Evolutionary conservation across 139 green algal species (phyloP).

Genomic region (Chlamydomonas sp.): DNA sequence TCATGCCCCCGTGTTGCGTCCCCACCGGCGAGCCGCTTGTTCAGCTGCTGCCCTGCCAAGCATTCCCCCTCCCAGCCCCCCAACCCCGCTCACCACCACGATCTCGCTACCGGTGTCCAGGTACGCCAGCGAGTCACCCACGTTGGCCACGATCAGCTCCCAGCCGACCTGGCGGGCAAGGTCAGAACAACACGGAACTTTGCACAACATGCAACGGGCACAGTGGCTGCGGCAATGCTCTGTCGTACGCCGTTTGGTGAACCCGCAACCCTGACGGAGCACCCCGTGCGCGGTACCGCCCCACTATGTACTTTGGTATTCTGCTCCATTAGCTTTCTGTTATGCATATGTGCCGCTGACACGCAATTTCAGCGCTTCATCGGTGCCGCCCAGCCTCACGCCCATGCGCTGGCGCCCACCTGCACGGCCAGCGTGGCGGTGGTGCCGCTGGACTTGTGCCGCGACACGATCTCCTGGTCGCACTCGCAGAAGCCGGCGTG

Average conservation of each 20-base stretch:
- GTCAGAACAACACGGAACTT: neutral
- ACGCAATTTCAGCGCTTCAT: no score
- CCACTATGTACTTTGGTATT: no score
- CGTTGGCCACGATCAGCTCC: slow-evolving; percentile 83
- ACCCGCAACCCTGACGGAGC: no score
- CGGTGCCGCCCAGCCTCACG: no score
- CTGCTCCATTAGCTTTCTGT: no score
- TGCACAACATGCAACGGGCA: neutral
- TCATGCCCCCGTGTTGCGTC: no score
- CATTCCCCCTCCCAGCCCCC: neutral
- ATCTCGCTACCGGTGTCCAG: slow-evolving; percentile 89
- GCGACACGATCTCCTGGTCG: slow-evolving; percentile 44
- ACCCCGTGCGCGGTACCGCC: no score
- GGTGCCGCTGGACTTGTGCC: slow-evolving; percentile 65
- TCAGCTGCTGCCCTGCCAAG: no score
- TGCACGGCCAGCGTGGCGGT: slow-evolving; percentile 84
- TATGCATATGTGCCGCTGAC: no score
- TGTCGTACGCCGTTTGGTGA: no score
- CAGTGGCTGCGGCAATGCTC: no score
- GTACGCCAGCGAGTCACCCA: slow-evolving; percentile 88
- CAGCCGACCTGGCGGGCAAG: slow-evolving; percentile 62
- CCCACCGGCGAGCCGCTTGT: no score
- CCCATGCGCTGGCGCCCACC: slow-evolving; percentile 11
- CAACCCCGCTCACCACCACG: slow-evolving; percentile 48
- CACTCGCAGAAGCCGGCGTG: slow-evolving; percentile 59